Conservation (phyloP, 2,329 filamentous ascomycete genomes). For the Trichoderma pleuroti region DNA sequence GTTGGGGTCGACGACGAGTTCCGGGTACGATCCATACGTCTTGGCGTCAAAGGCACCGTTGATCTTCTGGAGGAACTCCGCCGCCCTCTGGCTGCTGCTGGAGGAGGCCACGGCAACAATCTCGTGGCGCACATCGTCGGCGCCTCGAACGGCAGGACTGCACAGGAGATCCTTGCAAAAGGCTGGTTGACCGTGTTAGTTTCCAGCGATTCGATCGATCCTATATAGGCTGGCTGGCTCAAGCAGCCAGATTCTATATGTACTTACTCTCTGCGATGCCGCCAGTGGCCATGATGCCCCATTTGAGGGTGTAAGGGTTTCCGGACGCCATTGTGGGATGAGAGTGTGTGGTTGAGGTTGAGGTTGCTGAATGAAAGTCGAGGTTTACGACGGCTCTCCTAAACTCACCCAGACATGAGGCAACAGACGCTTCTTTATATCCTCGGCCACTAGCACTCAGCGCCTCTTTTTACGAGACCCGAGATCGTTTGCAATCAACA, state of each 20-base stretch:
- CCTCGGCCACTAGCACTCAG: neutral
- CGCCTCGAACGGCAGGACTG: slow-evolving; percentile 66
- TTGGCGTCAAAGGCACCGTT: slow-evolving; percentile 65
- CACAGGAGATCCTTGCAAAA: slow-evolving; percentile 77
- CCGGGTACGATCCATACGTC: slow-evolving; percentile 76
- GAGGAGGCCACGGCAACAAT: slow-evolving; percentile 80
- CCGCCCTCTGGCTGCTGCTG: slow-evolving; percentile 64
- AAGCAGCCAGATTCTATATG: neutral
- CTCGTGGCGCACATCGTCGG: slow-evolving; percentile 70
- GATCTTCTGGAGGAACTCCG: slow-evolving; percentile 68
- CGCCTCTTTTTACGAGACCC: neutral
- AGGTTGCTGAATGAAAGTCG: neutral
- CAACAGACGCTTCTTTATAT: neutral
- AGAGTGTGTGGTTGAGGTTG: neutral
- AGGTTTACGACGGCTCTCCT: neutral
- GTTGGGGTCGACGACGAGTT: slow-evolving; percentile 72
- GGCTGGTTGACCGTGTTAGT: slow-evolving; percentile 32
- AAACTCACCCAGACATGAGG: neutral
- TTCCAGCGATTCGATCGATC: neutral
- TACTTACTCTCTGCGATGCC: slow-evolving; percentile 55
- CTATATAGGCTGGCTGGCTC: neutral
- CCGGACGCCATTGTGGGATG: slow-evolving; percentile 1
- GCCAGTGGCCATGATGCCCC: slow-evolving; percentile 61
- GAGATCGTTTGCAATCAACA: neutral
- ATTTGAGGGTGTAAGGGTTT: slow-evolving; percentile 47